Evolutionary conservation across 1,139 yeast species (phyloP).

Genomic region (Pichia sp.): DNA sequence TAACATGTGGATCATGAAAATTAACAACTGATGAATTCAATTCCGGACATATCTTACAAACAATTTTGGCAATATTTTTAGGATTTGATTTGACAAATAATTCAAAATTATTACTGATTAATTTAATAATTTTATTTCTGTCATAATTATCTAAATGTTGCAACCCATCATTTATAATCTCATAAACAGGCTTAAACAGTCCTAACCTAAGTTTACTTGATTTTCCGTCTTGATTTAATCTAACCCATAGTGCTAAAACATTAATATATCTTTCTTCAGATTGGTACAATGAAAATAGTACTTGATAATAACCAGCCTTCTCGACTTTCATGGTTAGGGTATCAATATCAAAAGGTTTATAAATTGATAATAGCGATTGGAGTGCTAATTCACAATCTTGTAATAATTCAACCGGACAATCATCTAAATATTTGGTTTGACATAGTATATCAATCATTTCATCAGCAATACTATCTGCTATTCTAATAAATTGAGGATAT

Average conservation of each 20-base stretch:
- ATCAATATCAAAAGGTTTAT: conserved; percentile 49
- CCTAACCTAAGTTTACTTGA: not conserved
- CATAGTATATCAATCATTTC: conserved; percentile 48
- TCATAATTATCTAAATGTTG: conserved; percentile 32
- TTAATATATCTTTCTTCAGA: conserved; percentile 48
- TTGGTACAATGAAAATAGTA: conserved; percentile 52
- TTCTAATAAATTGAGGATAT: conserved; percentile 67
- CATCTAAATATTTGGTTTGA: conserved; percentile 6
- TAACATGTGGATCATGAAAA: conserved; percentile 27
- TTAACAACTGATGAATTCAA: conserved; percentile 36
- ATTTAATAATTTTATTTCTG: conserved; percentile 32
- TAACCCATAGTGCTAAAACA: conserved; percentile 40
- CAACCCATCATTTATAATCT: conserved; percentile 39
- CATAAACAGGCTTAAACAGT: conserved; percentile 22
- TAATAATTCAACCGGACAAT: conserved; percentile 27
- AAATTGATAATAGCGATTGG: conserved; percentile 57
- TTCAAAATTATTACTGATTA: conserved; percentile 37
- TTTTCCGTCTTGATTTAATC: conserved; percentile 8
- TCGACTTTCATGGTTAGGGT: conserved; percentile 46
- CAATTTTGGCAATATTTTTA: conserved; percentile 33
- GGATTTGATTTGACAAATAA: conserved; percentile 35
- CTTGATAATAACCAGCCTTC: conserved; percentile 50
- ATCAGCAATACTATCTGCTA: conserved; percentile 54
- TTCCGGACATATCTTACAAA: conserved; percentile 35
- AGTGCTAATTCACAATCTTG: conserved; percentile 70